Base-by-base conservation (phyloP, 2,329 filamentous ascomycete genomes). In the Microsporum canis region DNA sequence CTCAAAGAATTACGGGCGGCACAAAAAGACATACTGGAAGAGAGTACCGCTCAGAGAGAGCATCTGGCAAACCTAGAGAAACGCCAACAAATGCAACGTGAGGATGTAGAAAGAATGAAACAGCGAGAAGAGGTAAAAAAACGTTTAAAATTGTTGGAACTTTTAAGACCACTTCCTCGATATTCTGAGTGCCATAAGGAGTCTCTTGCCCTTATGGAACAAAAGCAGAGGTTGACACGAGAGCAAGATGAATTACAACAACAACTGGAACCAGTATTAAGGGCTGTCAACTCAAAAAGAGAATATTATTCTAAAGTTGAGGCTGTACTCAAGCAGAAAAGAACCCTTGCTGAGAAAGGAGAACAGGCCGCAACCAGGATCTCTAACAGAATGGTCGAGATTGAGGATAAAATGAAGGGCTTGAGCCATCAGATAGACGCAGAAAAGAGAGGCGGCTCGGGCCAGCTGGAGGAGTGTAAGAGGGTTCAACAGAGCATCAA, bases 71-170 rank as follows among this genome's bases (percentile, higher is more conserved):
- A 82, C 60, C 77, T 92, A 55, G 85, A 95, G 70, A 80, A 77
- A 45, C 84, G 90, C 33, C 92, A 97, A 69, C 80, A 80, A 59
- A 82, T 84, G 57, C 83, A 95, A 51, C 84, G 88, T 68, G 85
- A 83, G 7, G 91, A 96, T 68, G 91, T 97, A 29, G 87, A 95
- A 67, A 85, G 89, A 65, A 81, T 94, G 68, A 83, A 84, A 57
- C 87, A 97, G 71, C 84, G 91, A 61, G 83, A 87, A 60, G 80
- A 83, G 59, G 83, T 91, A 57, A 78, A 87, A 68, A 76, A 82
- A 59, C 83, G 82, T 61, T 79, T 92, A 3, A 76, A 81, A 31
- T 78, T 87, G 55, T 78, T 96, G 53, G 79, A 87, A 65, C 82
- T 81, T 39, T 81, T 84, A 31, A 81, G 85, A 43, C 84, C 88